phyloP scores from a whole-genome alignment of 495 filamentous ascomycete species.

The Penicillium paxilli region DNA sequence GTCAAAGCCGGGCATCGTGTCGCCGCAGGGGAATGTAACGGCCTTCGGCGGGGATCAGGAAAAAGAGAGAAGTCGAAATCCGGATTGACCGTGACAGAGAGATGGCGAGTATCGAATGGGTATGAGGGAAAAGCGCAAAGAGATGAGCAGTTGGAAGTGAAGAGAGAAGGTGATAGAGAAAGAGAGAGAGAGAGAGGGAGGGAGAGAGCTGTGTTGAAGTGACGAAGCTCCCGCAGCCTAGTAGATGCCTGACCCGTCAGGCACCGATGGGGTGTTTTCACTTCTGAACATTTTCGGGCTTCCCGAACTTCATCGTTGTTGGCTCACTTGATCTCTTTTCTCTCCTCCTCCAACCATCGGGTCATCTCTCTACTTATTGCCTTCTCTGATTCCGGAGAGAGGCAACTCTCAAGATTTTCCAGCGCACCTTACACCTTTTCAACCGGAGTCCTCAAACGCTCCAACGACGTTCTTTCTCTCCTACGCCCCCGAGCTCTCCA shows the following conservation, averaged over 20 bases:
- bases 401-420: conserved; percentile 36
- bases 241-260: conserved; percentile 32
- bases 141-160: conserved; percentile 26
- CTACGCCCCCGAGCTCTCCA: conserved; percentile 27
- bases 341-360: conserved; percentile 8
- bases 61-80: not conserved
- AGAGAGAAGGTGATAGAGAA: conserved; percentile 4
- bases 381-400: conserved; percentile 26
- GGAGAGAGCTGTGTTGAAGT: conserved; percentile 10
- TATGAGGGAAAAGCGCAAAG: conserved; percentile 15
- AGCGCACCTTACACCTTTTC: conserved; percentile 40
- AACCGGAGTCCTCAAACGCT: conserved; percentile 42
- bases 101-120: conserved; percentile 6
- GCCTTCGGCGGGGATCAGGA: conserved; percentile 4
- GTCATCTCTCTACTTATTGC: conserved; percentile 2
- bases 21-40: conserved; percentile 20
- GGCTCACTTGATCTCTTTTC: conserved; percentile 2
- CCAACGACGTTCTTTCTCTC: conserved; percentile 44
- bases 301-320: conserved; percentile 12
- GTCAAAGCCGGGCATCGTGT: conserved; percentile 95
- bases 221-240: conserved; percentile 30
- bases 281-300: conserved; percentile 21
- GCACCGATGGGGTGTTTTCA: conserved; percentile 37
- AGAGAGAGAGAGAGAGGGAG: not conserved
- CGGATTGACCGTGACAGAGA: conserved; percentile 1